Evolutionary conservation across 2,329 filamentous ascomycete species (phyloP).

Genomic region (Penicillium sp.): DNA sequence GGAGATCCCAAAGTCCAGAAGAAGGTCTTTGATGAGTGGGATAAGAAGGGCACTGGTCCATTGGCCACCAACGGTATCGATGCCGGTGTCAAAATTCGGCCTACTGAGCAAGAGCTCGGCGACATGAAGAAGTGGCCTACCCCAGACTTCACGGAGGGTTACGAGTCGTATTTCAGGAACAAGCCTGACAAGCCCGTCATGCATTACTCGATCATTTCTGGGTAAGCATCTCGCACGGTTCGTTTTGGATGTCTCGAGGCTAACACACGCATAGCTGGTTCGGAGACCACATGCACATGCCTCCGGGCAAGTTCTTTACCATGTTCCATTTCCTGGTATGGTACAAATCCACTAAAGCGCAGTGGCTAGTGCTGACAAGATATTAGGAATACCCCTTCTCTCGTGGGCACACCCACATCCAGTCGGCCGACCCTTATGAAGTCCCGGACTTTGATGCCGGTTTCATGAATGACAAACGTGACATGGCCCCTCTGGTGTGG

Average conservation of each 20-base stretch:
- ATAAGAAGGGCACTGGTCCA: conserved; percentile 73
- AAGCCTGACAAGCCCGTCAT: conserved; percentile 85
- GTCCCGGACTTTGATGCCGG: conserved; percentile 74
- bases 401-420: conserved; percentile 68
- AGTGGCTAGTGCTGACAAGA: not conserved
- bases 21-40: conserved; percentile 72
- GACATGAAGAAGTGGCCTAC: conserved; percentile 71
- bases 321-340: conserved; percentile 72
- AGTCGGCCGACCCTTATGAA: conserved; percentile 69
- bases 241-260: not conserved
- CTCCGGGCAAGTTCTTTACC: conserved; percentile 74
- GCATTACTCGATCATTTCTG: conserved; percentile 76
- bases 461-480: conserved; percentile 82
- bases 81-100: conserved; percentile 73
- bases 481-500: conserved; percentile 84
- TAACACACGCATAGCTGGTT: conserved; percentile 33
- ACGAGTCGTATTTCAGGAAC: conserved; percentile 79
- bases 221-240: conserved; percentile 33
- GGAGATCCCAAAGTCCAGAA: conserved; percentile 72
- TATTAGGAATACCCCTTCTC: conserved; percentile 67
- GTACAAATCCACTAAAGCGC: too few species aligned
- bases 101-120: conserved; percentile 64
- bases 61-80: conserved; percentile 77
- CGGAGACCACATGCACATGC: conserved; percentile 57
- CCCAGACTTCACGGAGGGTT: conserved; percentile 65